Base-by-base conservation (phyloP, 225 moss, liverwort and hornwort genomes). In the Neckera pumila region DNA sequence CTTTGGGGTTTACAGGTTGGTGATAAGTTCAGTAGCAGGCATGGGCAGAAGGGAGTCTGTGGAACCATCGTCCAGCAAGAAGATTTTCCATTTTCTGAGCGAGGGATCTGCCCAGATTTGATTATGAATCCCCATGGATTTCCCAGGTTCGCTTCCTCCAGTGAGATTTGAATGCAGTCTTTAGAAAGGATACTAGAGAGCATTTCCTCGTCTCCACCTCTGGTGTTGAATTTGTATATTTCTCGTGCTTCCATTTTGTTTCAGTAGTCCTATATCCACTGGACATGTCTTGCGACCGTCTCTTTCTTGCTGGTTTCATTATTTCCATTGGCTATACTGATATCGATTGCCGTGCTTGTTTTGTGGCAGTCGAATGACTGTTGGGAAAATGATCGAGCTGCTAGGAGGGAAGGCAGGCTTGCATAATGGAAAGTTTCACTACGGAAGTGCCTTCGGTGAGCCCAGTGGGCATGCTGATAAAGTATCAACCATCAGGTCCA, bases 91-190 rank as follows among this genome's bases (percentile, higher is more conserved):
- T 99, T 99, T 93, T 99, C 99, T 22, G 99, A 99, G 87, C 94
- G 89, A 64, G 99, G 99, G 38, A 93, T 99, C 76, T 97, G 99
- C 86, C 99, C 99, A 87, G 97, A 99, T 89, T 93, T 96, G 85
- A 99, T 99, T 65, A 97, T 99, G 99, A 99, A 99, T 92, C 99
- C 99, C 80, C 96, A 97, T 90, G 99, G 97, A 85, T 99, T 99
- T 95, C 99, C 97, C 89, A 97, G 99, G 99, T 99, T 88, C 67
- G 82, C 56, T 86, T 71, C 61, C 33, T 53, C 38, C 67, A 61
- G 43, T 86, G 83, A 54, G 74, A 84, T 67, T 49, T 76, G 13
- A 45, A 66, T 80, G 59, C 60, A 83, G 60, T 88, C 57, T 10
- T 62, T n/a, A 51, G 57, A 82, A 51, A 20, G 72, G 60, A 72